phyloP scores from a whole-genome alignment of 257 asterid species.

The Solanum boliviense region DNA sequence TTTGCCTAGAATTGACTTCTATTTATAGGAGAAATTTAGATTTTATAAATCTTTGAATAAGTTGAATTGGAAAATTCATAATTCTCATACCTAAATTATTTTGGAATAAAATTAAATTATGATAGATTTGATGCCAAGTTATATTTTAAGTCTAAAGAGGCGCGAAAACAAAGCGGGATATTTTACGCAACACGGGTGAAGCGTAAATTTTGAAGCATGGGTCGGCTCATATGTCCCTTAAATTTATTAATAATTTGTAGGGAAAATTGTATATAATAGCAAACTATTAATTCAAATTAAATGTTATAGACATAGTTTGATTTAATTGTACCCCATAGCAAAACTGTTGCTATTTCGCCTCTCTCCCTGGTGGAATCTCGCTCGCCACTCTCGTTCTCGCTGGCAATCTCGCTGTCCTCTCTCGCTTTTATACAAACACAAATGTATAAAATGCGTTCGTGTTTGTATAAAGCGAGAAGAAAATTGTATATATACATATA shows the following conservation, averaged over 20 bases:
- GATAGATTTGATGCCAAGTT: background rate
- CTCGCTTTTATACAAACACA: too few species aligned
- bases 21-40: background rate
- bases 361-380: too few species aligned
- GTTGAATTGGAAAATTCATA: background rate
- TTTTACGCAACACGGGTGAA: background rate
- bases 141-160: background rate
- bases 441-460: too few species aligned
- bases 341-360: too few species aligned
- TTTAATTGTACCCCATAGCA: too few species aligned
- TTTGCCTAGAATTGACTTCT: background rate
- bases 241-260: background rate
- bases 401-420: too few species aligned
- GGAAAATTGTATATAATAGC: too few species aligned
- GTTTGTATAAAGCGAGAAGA: too few species aligned
- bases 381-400: too few species aligned
- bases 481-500: too few species aligned
- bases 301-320: too few species aligned
- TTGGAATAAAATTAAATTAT: background rate
- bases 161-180: background rate
- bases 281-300: too few species aligned
- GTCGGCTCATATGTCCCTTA: background rate
- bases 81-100: background rate
- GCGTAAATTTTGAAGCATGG: background rate
- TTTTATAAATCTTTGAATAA: background rate